Percentiles rank a stretch among this genome's conserved stretches.
These are phyloP conservation scores for Leccinum rimulosum DNA, from an alignment of 768 basidiomycete species.

Conservation along the genomic window DNA sequence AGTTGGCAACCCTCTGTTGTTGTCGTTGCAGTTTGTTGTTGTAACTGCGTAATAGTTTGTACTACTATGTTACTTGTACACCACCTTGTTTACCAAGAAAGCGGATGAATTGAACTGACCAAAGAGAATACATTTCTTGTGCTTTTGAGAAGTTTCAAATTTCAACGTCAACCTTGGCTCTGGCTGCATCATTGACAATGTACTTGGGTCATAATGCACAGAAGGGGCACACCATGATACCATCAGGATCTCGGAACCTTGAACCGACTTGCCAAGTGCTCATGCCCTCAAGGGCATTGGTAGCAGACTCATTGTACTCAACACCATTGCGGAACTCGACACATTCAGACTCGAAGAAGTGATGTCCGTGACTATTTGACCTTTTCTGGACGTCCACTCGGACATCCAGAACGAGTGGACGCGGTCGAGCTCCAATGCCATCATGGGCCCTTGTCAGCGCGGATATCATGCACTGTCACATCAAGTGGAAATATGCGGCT, in stretches of 20 bases:
- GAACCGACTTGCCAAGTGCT: slow-evolving; percentile 26
- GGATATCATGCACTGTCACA: no score
- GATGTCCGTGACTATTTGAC: slow-evolving; percentile 36
- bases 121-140: no score
- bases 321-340: slow-evolving; percentile 43
- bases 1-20: background rate
- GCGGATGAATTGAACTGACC: background rate
- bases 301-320: slow-evolving; percentile 35
- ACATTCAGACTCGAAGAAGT: slow-evolving; percentile 43
- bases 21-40: background rate
- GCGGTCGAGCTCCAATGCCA: slow-evolving; percentile 25
- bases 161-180: background rate
- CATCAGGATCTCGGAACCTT: slow-evolving; percentile 39
- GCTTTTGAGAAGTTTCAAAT: no score
- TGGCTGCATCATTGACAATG: slow-evolving; percentile 23
- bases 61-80: background rate
- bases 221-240: slow-evolving; percentile 54
- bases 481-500: no score
- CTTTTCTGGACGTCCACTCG: slow-evolving; percentile 25
- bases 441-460: no score
- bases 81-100: background rate
- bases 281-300: slow-evolving; percentile 42
- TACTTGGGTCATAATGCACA: slow-evolving; percentile 39
- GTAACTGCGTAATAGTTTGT: background rate
- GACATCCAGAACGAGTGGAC: slow-evolving; percentile 27